Evolutionary conservation across 352 stramenopile genomes (phyloP), one percentile per base, ranked within the genome.

Genomic region (Phytopythium montanum): DNA sequence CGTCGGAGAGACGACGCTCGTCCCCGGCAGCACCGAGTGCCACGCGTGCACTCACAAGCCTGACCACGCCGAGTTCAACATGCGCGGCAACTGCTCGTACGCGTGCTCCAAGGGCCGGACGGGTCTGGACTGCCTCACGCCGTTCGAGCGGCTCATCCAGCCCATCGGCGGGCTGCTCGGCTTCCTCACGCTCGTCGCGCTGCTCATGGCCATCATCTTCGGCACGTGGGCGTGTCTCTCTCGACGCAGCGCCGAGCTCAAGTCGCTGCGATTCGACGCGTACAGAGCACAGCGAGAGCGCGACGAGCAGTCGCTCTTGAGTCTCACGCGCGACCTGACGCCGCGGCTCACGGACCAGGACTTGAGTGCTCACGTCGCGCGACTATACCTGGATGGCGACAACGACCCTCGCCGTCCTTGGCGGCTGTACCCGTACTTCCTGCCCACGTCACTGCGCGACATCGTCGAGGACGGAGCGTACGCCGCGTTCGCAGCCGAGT

Each of bases 401-500:
- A 95, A 95, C 39, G 72, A 88, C 42, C 53, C 89, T 3, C 73
- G 85, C 44, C 85, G 70, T 50, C 69, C 78, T 14, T 95, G 86
- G 86, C 59, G 66, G 12, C 56, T 95, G 2, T 73, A 90, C 38
- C 72, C 81, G 18, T 83, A 76, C 16, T 88, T 83, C 28, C 59
- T 94, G 5, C 81, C 82, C 0, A 6, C 44, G 0, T 72, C 61
- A 34, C 71, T 95, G 29, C 77, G 75, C 3, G 76, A 94, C 9
- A 82, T 92, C 16, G 78, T 95, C 12, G 81, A 90, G 62, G 84
- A 92, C 76, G 81, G 83, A 36, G 79, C 80, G 5, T 95, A 84
- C 55, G 69, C 76, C 19, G 68, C 59, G 50, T 93, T 95, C 65
- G 79, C 86, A n/a, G 69, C 60, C 23, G 81, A 69, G 19, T 93